These are phyloP conservation scores for Luffa acutangula DNA, from an alignment of 306 rosid species.

Conservation along the genomic window DNA sequence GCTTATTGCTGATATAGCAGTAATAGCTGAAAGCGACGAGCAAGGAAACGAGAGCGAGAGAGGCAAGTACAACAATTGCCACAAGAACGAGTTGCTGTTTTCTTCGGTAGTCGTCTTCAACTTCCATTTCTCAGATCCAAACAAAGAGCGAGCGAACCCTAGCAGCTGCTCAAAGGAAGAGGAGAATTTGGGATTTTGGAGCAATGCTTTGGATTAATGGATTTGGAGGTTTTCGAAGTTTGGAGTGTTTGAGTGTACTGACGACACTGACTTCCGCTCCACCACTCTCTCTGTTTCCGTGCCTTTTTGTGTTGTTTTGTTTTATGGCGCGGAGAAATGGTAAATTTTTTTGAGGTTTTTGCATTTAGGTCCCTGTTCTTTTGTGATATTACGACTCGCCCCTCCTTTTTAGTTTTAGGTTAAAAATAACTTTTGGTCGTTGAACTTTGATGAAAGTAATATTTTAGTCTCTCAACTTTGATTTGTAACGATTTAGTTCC, in stretches of 20 bases:
- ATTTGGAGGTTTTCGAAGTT: conserved; percentile 21
- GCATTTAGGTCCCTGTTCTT: conserved; percentile 11
- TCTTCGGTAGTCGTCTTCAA: conserved; percentile 43
- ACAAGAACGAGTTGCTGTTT: conserved; percentile 45
- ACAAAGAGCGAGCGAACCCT: conserved; percentile 2
- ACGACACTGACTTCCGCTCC: neutral
- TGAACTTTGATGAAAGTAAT: too few species aligned
- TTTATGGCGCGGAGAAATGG: neutral
- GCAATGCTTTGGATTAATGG: neutral
- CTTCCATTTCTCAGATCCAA: conserved; percentile 36
- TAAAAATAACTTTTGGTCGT: too few species aligned
- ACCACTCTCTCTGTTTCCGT: neutral
- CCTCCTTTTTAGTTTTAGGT: neutral
- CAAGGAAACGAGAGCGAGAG: conserved; percentile 56
- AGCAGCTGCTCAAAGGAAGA: neutral
- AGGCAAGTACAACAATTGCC: conserved; percentile 51
- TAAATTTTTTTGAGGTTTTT: neutral
- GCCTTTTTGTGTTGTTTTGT: neutral
- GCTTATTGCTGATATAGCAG: conserved; percentile 67
- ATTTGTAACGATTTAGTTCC: too few species aligned
- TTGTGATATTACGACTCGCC: neutral
- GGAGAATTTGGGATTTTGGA: conserved; percentile 4
- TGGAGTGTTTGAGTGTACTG: conserved; percentile 4
- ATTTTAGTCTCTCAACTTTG: too few species aligned
- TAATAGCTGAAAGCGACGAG: conserved; percentile 75